Evolutionary conservation across 768 basidiomycete species (phyloP), one percentile per base, ranked within the genome.

Genomic region (Tylopilus felleus): DNA sequence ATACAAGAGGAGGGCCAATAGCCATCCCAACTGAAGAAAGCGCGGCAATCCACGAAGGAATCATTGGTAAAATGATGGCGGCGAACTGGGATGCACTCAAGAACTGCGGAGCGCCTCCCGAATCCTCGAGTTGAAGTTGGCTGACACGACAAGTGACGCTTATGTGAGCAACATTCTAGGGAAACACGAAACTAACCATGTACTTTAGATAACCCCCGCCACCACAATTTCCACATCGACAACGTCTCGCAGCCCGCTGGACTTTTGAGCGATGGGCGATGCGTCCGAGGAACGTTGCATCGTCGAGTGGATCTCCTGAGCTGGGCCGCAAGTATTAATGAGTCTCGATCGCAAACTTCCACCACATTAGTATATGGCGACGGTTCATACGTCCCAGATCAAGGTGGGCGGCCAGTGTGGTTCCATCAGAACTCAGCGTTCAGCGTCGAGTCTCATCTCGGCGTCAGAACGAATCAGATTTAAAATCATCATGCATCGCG

Each of bases 21-120:
- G 90, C 91, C 90, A 93, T 93, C 35, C 88, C 88, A 41, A 88
- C 65, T 13, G 89, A 88, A 12, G 88, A 85, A 8, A 75, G 58
- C 12, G 76, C 81, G 16, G 86, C 81, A n/a, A 91, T 53, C 90
- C 89, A 92, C 61, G 78, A 67, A 39, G 79, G 70, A 48, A 74
- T 60, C 72, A 79, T 76, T 52, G 27, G 19, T 22, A 38, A 17
- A 53, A 29, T 14, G 27, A 25, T 9, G 13, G 33, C 12, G 19
- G 45, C 19, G 31, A 17, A 35, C 33, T 53, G 39, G 38, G 14
- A 43, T 31, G 51, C n/a, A 46, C 29, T 47, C 23, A 19, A 10
- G 31, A 23, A 39, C 53, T 52, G 58, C 43, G 53, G 53, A 54
- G 48, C 47, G 41, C 22, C 25, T 42, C 41, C 28, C 28, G 43